Base-by-base conservation (phyloP, 2,329 filamentous ascomycete species). In the Cercospora berteroae region DNA sequence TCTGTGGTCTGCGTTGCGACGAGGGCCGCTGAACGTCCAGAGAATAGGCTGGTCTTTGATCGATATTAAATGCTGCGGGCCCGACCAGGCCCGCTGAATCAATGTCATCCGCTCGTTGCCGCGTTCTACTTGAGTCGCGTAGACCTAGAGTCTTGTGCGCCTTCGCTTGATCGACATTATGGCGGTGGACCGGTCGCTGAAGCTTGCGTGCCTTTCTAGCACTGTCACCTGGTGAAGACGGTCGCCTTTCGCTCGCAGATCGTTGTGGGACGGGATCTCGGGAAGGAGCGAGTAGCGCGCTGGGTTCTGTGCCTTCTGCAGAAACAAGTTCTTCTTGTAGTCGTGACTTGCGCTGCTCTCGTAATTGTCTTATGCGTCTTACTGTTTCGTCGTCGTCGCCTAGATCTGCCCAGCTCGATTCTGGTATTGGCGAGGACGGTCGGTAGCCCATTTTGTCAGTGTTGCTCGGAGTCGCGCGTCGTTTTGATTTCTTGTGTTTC, bases 361-460 rank as follows among this genome's bases (percentile, higher is more conserved):
- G 84, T 33, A 89, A 75, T 72, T 89, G 82, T 72, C 83, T 82
- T 60, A 89, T 89, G 64, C 83, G 83, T 39, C 84, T 85, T 6
- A 88, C 86, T 48, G 86, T 86, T 29, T 87, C 84, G 59, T 80
- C 77, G 55, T 79, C 76, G 61, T 81, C 77, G 20, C 76, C 78
- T 55, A 79, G 69, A 60, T 78, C 78, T 18, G 74, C 75, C 73
- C 73, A 71, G 72, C 76, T 73, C 67, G 73, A 73, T 64, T 77
- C 77, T 8, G 74, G 69, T 52, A 78, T 76, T 13, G 73, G 73
- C 57, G 77, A 68, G 29, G 71, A 66, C 16, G 66, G 67, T 64
- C 66, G 68, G 56, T 66, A 66, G 12, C 55, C 33, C 64, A 64
- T 68, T 27, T 65, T 60, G 62, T 71, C 67, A 44, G 71, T 64